These are phyloP conservation scores for Glutinoglossum americanum DNA, from an alignment of 495 filamentous ascomycete species.

Conservation along the genomic window DNA sequence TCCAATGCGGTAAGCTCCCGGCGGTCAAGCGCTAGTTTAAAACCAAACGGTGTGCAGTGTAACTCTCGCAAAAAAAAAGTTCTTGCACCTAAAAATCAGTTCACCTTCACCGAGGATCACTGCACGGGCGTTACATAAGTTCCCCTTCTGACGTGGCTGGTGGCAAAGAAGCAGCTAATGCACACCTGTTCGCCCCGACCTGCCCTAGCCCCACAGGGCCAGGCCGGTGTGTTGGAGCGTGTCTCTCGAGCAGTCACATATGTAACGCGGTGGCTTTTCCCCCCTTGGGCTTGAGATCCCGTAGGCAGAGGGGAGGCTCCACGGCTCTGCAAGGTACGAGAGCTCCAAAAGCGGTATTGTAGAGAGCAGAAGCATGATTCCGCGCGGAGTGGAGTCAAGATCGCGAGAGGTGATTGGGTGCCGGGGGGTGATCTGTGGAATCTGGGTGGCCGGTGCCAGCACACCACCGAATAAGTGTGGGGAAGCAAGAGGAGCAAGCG, in stretches of 20 bases:
- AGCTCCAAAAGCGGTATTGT: not conserved
- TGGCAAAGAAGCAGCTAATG: not conserved
- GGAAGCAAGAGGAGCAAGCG: not conserved
- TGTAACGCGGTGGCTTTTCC: not conserved
- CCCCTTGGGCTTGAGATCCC: not conserved
- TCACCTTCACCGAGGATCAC: not conserved
- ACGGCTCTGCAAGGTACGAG: conserved; percentile 1
- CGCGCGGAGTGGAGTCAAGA: not conserved
- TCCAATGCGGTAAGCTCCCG: not conserved
- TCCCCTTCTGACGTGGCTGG: not conserved
- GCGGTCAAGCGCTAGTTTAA: not conserved
- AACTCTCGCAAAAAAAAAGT: not conserved
- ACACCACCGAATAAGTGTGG: not conserved
- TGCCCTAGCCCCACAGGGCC: not conserved
- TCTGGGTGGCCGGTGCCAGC: not conserved
- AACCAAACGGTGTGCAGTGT: not conserved
- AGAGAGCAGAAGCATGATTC: not conserved
- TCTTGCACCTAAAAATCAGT: not conserved
- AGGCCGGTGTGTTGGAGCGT: not conserved
- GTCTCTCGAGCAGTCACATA: not conserved
- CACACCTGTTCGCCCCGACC: not conserved
- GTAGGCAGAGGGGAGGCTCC: not conserved
- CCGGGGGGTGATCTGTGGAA: not conserved
- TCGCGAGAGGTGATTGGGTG: not conserved
- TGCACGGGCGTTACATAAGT: conserved; percentile 1